Base-by-base conservation (phyloP, 495 filamentous ascomycete species). In the Penicillium malachiteum region DNA sequence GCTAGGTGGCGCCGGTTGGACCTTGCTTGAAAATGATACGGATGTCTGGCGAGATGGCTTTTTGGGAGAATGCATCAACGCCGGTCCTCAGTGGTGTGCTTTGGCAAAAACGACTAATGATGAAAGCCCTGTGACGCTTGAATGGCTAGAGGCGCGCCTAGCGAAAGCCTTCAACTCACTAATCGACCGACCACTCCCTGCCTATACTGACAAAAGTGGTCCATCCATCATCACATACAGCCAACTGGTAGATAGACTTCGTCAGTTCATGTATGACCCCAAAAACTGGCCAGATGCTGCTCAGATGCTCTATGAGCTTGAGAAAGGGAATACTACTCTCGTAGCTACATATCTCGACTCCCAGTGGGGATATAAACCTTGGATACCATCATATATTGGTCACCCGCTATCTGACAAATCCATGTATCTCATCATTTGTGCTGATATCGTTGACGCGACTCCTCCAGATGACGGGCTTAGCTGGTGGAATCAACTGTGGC, bases 11-110 rank as follows among this genome's bases (percentile, higher is more conserved):
- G 59, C 59, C 47, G 56, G 60, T 8, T 63, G 60, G 60, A 59
- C 60, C 0, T 32, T 56, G 49, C 56, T 63, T 17, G 60, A 63
- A 12, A 63, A 63, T 43, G 33, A 56, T 1, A 63, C 60, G 1
- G 56, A 59, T 54, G 52, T 52, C 2, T 63, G 60, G 60, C 47
- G 40, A 13, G 56, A 63, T 30, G 60, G 60, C 10, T 63, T 59
- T 12, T 39, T 63, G 21, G 60, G 56, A 8, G 60, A 63, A 26
- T 63, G 56, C 50, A 37, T 63, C 48, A 53, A 33, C 10, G 52
- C 60, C 26, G 60, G 60, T 18, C 60, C 60, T 11, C 21, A 59
- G 14, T 42, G 13, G 30, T 63, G 60, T 10, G 56, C 60, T 21
- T 31, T 63, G 14, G 60, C 60, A 33, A 54, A 54, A 0, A 52